Evolutionary conservation across 495 filamentous ascomycete species (phyloP).

Genomic region (Hypoxylon crocopeplum): DNA sequence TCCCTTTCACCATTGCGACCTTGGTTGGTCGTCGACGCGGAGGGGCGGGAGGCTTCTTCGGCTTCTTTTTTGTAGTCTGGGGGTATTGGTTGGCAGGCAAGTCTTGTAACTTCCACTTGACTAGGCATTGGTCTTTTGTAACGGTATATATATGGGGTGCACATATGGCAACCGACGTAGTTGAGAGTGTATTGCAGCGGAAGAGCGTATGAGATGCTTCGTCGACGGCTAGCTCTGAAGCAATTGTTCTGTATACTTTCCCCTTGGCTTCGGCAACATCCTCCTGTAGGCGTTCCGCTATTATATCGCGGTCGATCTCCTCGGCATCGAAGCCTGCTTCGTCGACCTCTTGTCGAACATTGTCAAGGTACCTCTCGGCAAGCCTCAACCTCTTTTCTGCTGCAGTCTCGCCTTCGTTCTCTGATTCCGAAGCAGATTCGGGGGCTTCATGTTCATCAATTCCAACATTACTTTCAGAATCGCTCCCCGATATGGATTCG

Average conservation of each 20-base stretch:
- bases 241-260: slow-evolving; percentile 79
- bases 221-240: slow-evolving; percentile 69
- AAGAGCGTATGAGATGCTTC: slow-evolving; percentile 71
- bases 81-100: slow-evolving; percentile 60
- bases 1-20: slow-evolving; percentile 68
- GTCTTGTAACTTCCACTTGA: slow-evolving; percentile 83
- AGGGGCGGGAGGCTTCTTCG: slow-evolving; percentile 69
- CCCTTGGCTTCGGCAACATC: slow-evolving; percentile 95
- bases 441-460: slow-evolving; percentile 41
- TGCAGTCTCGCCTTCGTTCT: slow-evolving; percentile 76
- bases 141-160: slow-evolving; percentile 84
- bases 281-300: slow-evolving; percentile 86
- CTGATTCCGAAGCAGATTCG: slow-evolving; percentile 60
- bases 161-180: slow-evolving; percentile 79
- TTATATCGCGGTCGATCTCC: slow-evolving; percentile 88
- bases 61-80: slow-evolving; percentile 60
- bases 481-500: slow-evolving; percentile 88
- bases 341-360: slow-evolving; percentile 82
- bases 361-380: slow-evolving; percentile 91
- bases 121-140: slow-evolving; percentile 80
- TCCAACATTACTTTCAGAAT: slow-evolving; percentile 68
- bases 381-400: slow-evolving; percentile 86
- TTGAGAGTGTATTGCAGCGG: slow-evolving; percentile 74
- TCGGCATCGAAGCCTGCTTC: slow-evolving; percentile 86
- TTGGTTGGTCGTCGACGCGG: slow-evolving; percentile 74